Evolutionary conservation across 202 grass and related monocot species (phyloP), one percentile per base, ranked within the genome.

Genomic region (Carex sylvatica): DNA sequence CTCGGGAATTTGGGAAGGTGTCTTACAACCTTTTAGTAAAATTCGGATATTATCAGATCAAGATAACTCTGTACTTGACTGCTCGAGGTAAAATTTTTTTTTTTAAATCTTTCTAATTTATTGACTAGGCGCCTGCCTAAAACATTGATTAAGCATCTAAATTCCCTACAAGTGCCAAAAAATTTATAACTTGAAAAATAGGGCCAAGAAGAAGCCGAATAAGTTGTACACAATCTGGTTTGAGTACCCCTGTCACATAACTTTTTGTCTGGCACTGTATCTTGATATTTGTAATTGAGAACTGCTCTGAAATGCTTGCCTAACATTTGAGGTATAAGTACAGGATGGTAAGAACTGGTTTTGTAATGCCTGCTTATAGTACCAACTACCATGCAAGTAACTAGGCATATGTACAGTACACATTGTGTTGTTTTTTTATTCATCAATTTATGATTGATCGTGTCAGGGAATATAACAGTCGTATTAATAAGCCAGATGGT

Each of bases 21-120:
- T 78, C 53, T 87, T 91, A 54, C 61, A 61, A 56, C 74, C 92
- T n/a, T 88, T 86, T 69, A 89, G 92, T 88, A 88, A 88, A 85
- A 18, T 97, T 78, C 88, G 77, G 52, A 87, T 92, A 88, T 91
- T 97, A 78, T 92, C 92, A 67, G 80, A 89, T 88, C 83, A 94
- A 88, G 92, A 97, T 84, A 85, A 70, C 65, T 78, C 44, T 22
- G 88, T 89, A 51, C 49, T 84, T 62, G 70, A 92, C 56, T 82
- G 88, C 49, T 33, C 89, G 70, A 97, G 90, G 94, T 97, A 97
- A 97, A 85, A 70, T 42, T 16, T 79, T 84, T 38, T 77, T 69
- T 87, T 68, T 10, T 1, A 55, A 13, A 73, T 15, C 51, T 4
- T 23, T 75, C 51, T 35, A 8, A 28, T 74, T n/a, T 55, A 33